Conservation (phyloP, 2,329 filamentous ascomycete genomes). For the Penicillium sp. region DNA sequence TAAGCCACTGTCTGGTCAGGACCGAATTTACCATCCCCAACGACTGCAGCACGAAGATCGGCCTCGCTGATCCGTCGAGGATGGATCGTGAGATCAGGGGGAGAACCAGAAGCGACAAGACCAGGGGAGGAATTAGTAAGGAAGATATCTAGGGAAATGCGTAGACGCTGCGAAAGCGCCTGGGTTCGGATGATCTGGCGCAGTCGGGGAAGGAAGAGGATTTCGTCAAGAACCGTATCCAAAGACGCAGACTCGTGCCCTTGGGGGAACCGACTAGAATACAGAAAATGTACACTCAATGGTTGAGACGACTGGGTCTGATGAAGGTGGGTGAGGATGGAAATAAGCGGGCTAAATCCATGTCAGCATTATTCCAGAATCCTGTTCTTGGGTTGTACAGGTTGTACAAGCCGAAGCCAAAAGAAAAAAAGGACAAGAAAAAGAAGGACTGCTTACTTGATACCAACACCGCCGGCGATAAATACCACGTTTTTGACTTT, state of each 20-base stretch:
- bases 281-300: slow-evolving; percentile 57
- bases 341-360: slow-evolving; percentile 60
- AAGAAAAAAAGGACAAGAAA: background rate
- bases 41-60: slow-evolving; percentile 36
- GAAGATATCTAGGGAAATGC: slow-evolving; percentile 34
- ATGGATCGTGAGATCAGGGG: slow-evolving; percentile 27
- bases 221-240: slow-evolving; percentile 27
- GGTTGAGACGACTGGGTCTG: slow-evolving; percentile 41
- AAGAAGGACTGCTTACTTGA: slow-evolving; percentile 56
- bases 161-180: slow-evolving; percentile 23
- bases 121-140: slow-evolving; percentile 26
- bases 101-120: slow-evolving; percentile 8
- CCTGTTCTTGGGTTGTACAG: background rate
- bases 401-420: background rate
- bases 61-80: slow-evolving; percentile 32
- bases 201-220: slow-evolving; percentile 49
- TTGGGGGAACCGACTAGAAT: slow-evolving; percentile 50
- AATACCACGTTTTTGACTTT: slow-evolving; percentile 61
- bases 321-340: slow-evolving; percentile 61
- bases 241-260: slow-evolving; percentile 2
- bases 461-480: slow-evolving; percentile 74
- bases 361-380: slow-evolving; percentile 7
- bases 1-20: slow-evolving; percentile 53
- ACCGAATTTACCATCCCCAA: slow-evolving; percentile 27
- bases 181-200: slow-evolving; percentile 35